Conservation (phyloP, 1,139 yeast species). For the Debaryomyces nepalensis region DNA sequence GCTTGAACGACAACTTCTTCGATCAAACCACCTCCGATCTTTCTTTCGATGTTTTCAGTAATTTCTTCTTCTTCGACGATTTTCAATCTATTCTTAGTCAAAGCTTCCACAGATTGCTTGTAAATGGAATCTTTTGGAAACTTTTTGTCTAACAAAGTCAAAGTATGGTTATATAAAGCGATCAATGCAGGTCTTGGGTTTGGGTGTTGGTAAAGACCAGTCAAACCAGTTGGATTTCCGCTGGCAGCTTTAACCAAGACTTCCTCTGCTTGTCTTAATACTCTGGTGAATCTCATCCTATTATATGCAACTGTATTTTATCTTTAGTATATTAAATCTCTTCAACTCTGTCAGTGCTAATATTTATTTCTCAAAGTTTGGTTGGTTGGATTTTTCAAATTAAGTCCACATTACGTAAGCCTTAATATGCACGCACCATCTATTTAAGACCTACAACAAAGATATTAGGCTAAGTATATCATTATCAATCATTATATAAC, state of each 20-base stretch:
- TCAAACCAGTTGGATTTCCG: constrained; percentile 79
- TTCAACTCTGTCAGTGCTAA: background rate
- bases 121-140: constrained; percentile 77
- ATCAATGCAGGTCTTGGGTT: constrained; percentile 82
- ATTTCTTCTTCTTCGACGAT: constrained; percentile 70
- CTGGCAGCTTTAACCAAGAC: constrained; percentile 68
- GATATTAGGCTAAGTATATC: no score
- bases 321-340: background rate
- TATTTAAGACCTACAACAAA: background rate
- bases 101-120: constrained; percentile 73
- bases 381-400: constrained; percentile 29
- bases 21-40: constrained; percentile 82
- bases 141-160: constrained; percentile 57
- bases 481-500: no score
- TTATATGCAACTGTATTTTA: constrained; percentile 4
- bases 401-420: constrained; percentile 21
- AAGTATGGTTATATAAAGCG: constrained; percentile 72
- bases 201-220: constrained; percentile 81
- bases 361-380: constrained; percentile 22
- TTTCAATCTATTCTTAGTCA: constrained; percentile 71
- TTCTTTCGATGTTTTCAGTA: constrained; percentile 67
- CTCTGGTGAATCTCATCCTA: constrained; percentile 48
- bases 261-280: constrained; percentile 56
- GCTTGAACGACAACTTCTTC: constrained; percentile 87
- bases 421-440: constrained; percentile 17